A percentile compares a stretch with the other conserved stretches of the same genome.
Evolutionary conservation across 305 asterid species (phyloP).

Genomic region (Fraxinus sp.): DNA sequence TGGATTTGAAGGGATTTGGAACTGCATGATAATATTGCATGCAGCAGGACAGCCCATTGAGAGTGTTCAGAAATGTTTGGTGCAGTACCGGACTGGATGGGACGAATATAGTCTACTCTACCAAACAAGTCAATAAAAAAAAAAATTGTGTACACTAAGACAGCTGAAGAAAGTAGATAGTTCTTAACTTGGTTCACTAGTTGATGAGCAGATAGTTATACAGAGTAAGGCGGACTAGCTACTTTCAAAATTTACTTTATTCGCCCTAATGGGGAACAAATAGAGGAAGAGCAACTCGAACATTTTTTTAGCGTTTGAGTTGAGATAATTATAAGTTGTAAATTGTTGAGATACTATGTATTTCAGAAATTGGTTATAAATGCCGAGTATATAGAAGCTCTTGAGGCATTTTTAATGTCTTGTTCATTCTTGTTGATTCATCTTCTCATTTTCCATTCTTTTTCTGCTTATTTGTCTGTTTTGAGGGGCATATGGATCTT

Average conservation of each 20-base stretch:
- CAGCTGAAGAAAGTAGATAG: slow-evolving; percentile 27
- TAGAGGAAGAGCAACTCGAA: slow-evolving; percentile 38
- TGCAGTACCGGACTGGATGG: not conserved
- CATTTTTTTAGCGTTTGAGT: slow-evolving; percentile 43
- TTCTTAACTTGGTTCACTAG: slow-evolving; percentile 11
- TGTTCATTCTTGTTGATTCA: not conserved
- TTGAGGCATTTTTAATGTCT: not conserved
- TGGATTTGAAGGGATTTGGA: slow-evolving; percentile 15
- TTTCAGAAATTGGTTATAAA: slow-evolving; percentile 26
- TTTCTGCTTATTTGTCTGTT: not conserved
- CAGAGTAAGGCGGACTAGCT: slow-evolving; percentile 21
- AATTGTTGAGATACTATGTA: slow-evolving; percentile 35
- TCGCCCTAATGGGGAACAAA: slow-evolving; percentile 29
- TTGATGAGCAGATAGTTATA: slow-evolving; percentile 27
- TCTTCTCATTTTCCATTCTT: not conserved
- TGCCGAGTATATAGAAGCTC: slow-evolving; percentile 17
- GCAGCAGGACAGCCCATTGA: not conserved
- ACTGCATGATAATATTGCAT: not conserved
- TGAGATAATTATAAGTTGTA: slow-evolving; percentile 39
- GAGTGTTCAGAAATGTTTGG: not conserved
- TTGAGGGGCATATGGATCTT: not conserved
- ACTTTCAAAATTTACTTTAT: slow-evolving; percentile 22
- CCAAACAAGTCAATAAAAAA: not conserved
- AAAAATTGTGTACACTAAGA: slow-evolving; percentile 40
- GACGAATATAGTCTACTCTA: not conserved